Conservation (phyloP, 1,284 basidiomycete genomes). For the Pisolithus thermaeus region DNA sequence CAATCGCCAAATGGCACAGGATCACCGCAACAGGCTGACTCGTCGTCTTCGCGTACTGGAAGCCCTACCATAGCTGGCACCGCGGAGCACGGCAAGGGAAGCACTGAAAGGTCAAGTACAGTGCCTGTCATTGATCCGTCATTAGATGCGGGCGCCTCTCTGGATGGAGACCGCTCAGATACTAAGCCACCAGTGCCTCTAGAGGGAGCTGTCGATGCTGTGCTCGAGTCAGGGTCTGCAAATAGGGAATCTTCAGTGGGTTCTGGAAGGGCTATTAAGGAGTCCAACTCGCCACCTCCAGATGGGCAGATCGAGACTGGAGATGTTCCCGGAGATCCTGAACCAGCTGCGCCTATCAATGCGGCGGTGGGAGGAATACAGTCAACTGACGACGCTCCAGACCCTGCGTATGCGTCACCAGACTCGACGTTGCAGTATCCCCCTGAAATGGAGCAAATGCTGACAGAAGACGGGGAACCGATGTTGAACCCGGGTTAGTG, state of each 20-base stretch:
- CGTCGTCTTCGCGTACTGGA: constrained; percentile 24
- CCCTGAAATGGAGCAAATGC: constrained; percentile 44
- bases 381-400: constrained; percentile 1
- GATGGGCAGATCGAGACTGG: constrained; percentile 1
- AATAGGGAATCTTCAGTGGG: constrained; percentile 16
- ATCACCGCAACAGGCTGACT: constrained; percentile 20
- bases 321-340: constrained; percentile 11
- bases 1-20: constrained; percentile 12
- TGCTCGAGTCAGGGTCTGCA: constrained; percentile 14
- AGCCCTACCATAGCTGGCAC: constrained; percentile 15
- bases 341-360: constrained; percentile 2
- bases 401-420: neutral
- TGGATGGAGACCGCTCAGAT: constrained; percentile 6
- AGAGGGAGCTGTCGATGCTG: constrained; percentile 21
- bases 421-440: constrained; percentile 18
- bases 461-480: constrained; percentile 56
- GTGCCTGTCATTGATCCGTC: constrained; percentile 36
- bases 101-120: neutral
- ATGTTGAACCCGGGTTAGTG: constrained; percentile 60
- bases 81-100: neutral
- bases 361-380: neutral
- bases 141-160: constrained; percentile 24
- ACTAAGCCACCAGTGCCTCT: constrained; percentile 17
- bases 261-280: constrained; percentile 1
- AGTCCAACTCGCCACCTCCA: constrained; percentile 4